Percentiles rank a stretch among this genome's conserved stretches.
Conservation (phyloP, 2,329 filamentous ascomycete genomes). For the Fusarium humuli region DNA sequence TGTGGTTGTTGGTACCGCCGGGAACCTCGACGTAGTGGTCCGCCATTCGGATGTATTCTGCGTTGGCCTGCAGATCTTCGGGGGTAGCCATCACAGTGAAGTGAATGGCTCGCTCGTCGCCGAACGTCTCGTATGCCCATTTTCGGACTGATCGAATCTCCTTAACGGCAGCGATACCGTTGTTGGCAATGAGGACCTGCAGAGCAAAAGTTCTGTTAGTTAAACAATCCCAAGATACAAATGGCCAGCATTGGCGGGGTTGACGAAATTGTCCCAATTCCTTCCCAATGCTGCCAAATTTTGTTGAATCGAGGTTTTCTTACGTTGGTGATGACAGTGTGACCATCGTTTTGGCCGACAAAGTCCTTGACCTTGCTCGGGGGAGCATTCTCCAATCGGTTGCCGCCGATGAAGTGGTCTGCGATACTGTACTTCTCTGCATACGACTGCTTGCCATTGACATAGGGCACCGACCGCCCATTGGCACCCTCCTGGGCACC, state of each 20-base stretch:
- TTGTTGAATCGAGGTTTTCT: conserved; percentile 53
- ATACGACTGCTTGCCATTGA: conserved; percentile 73
- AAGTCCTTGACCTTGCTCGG: conserved; percentile 96
- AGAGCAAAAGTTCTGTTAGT: conserved; percentile 27
- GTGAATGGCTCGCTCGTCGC: conserved; percentile 97
- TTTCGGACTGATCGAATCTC: conserved; percentile 99
- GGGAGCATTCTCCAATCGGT: conserved; percentile 82
- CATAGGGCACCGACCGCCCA: conserved; percentile 63
- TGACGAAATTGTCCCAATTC: conserved; percentile 2
- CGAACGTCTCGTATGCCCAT: conserved; percentile 99
- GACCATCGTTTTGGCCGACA: conserved; percentile 86
- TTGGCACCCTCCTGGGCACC: conserved; percentile 56
- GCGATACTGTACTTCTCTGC: conserved; percentile 85
- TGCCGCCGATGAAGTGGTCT: conserved; percentile 96
- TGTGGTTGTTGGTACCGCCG: conserved; percentile 99
- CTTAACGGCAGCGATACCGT: conserved; percentile 99
- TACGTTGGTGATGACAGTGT: conserved; percentile 98
- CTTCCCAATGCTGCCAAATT: not conserved
- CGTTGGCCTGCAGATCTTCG: conserved; percentile 96
- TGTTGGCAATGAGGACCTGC: conserved; percentile 98
- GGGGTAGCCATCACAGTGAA: conserved; percentile 99
- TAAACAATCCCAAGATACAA: not conserved
- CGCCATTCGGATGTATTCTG: conserved; percentile 99
- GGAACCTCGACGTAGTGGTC: conserved; percentile 99
- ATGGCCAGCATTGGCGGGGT: conserved; percentile 20